Evolutionary conservation across 768 basidiomycete species (phyloP).

Genomic region (Pulveroboletus frians): DNA sequence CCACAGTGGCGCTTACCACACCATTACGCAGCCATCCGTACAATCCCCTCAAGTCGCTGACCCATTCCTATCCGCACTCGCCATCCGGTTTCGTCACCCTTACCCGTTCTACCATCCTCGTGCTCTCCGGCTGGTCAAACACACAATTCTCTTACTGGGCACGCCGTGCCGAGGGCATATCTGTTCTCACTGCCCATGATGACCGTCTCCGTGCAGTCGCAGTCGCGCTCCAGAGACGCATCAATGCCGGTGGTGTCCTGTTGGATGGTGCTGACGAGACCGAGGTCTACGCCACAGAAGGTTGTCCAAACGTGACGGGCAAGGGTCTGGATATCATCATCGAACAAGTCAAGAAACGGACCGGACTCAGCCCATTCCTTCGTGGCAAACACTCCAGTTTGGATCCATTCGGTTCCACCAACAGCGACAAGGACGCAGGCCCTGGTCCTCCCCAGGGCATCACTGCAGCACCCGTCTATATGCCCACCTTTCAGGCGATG

Average conservation of each 20-base stretch:
- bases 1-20: slow-evolving; percentile 20
- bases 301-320: slow-evolving; percentile 40
- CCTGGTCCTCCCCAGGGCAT: slow-evolving; percentile 24
- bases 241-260: slow-evolving; percentile 32
- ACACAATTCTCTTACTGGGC: slow-evolving; percentile 53
- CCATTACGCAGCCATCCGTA: slow-evolving; percentile 42
- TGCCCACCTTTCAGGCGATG: slow-evolving; percentile 39
- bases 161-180: slow-evolving; percentile 46
- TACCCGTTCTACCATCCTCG: slow-evolving; percentile 44
- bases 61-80: slow-evolving; percentile 36
- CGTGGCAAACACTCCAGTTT: slow-evolving; percentile 48
- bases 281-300: slow-evolving; percentile 24
- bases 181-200: slow-evolving; percentile 41
- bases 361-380: slow-evolving; percentile 43
- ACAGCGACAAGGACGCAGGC: slow-evolving; percentile 31
- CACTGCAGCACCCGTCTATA: slow-evolving; percentile 32
- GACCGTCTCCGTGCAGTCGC: slow-evolving; percentile 38
- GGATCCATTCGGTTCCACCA: slow-evolving; percentile 43
- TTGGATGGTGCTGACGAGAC: slow-evolving; percentile 23
- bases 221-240: slow-evolving; percentile 37
- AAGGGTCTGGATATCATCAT: slow-evolving; percentile 47
- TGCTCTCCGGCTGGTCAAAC: slow-evolving; percentile 49
- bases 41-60: slow-evolving; percentile 45
- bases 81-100: slow-evolving; percentile 42
- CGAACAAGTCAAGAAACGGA: slow-evolving; percentile 45